Percentiles rank a stretch among this genome's conserved stretches.
These are phyloP conservation scores for Citrus glauca DNA, from an alignment of 345 rosid genomes.

Conservation along the genomic window DNA sequence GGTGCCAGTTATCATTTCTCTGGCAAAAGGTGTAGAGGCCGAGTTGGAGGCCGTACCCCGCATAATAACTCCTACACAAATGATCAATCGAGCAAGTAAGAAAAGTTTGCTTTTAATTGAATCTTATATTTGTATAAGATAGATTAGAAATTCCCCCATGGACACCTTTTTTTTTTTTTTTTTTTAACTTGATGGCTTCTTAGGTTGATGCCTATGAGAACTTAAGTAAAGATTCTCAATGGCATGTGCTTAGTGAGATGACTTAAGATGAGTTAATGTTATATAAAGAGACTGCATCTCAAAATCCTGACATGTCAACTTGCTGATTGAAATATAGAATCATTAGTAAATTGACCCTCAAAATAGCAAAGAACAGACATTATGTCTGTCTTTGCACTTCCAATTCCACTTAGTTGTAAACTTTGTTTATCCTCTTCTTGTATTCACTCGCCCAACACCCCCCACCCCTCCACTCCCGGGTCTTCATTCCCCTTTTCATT, in stretches of 20 bases:
- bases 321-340: not conserved
- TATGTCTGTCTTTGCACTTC: not conserved
- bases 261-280: not conserved
- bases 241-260: not conserved
- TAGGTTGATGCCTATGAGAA: not conserved
- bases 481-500: not conserved
- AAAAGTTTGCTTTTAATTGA: slow-evolving; percentile 13
- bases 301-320: not conserved
- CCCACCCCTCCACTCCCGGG: no score
- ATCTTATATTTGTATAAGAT: not conserved
- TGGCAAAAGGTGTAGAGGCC: slow-evolving; percentile 94
- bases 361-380: not conserved
- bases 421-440: not conserved
- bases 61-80: slow-evolving; percentile 87
- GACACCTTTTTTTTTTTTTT: not conserved
- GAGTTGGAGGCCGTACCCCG: slow-evolving; percentile 75
- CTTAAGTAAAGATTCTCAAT: not conserved
- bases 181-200: not conserved
- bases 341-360: not conserved
- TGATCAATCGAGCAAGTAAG: slow-evolving; percentile 92
- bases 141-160: not conserved
- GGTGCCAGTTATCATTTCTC: slow-evolving; percentile 66
- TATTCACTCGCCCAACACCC: no score
- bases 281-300: not conserved
- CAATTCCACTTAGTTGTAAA: not conserved